phyloP scores from a whole-genome alignment of 2,329 filamentous ascomycete species.

The Scedosporium boydii region DNA sequence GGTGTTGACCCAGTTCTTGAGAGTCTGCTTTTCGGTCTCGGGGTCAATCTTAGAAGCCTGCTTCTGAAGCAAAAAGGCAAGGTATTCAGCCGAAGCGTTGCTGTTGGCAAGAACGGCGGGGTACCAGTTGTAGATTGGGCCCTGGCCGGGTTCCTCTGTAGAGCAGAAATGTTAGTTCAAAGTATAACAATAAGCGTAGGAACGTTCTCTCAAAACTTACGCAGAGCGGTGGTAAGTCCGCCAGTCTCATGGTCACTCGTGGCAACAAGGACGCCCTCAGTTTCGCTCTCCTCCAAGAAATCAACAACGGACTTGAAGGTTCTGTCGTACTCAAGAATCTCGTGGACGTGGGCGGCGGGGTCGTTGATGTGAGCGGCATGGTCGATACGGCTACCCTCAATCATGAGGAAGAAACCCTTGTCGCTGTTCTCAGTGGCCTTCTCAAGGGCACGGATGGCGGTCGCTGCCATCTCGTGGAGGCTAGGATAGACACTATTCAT shows the following conservation, averaged over 20 bases:
- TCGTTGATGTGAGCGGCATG: slow-evolving; percentile 86
- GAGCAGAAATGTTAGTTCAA: slow-evolving; percentile 16
- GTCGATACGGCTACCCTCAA: slow-evolving; percentile 92
- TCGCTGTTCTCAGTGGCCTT: slow-evolving; percentile 75
- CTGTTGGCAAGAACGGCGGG: slow-evolving; percentile 66
- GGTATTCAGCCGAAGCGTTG: slow-evolving; percentile 68
- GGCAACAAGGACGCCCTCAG: slow-evolving; percentile 71
- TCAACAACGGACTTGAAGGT: slow-evolving; percentile 75
- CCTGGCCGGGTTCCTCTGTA: slow-evolving; percentile 38
- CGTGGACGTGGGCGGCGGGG: slow-evolving; percentile 74
- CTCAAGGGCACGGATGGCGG: slow-evolving; percentile 69
- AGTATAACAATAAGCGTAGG: slow-evolving; percentile 18
- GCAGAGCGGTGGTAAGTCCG: slow-evolving; percentile 72
- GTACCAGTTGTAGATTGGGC: slow-evolving; percentile 64
- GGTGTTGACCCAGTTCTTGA: slow-evolving; percentile 57
- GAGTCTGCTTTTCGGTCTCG: slow-evolving; percentile 24
- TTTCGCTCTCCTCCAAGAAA: slow-evolving; percentile 66
- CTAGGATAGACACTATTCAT: slow-evolving; percentile 77
- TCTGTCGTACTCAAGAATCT: slow-evolving; percentile 91
- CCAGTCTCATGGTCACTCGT: slow-evolving; percentile 97
- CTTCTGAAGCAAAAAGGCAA: slow-evolving; percentile 50
- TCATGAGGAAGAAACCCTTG: slow-evolving; percentile 97
- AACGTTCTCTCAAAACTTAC: slow-evolving; percentile 30
- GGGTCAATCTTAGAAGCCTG: slow-evolving; percentile 38
- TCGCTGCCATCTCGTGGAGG: slow-evolving; percentile 80